phyloP scores from a whole-genome alignment of 768 basidiomycete genomes.

The Leccinum subtestaceum region DNA sequence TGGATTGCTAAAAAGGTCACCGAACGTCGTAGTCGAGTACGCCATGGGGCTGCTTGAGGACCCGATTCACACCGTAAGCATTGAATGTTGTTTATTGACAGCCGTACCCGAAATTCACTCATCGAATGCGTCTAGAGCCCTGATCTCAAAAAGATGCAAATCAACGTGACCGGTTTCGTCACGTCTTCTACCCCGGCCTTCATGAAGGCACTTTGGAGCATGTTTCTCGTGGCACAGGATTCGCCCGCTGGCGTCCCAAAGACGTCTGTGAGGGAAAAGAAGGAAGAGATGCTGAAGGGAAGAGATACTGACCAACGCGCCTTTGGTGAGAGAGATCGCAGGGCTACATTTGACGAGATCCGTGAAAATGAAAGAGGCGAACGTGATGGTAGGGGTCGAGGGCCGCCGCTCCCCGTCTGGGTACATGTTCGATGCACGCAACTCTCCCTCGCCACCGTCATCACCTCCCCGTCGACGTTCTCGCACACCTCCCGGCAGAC shows the following conservation, averaged over 20 bases:
- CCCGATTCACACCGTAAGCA: slow-evolving; percentile 69
- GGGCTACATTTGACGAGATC: slow-evolving; percentile 66
- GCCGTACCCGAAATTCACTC: neutral
- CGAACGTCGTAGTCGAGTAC: slow-evolving; percentile 91
- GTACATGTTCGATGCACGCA: too few species aligned
- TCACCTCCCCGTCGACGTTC: too few species aligned
- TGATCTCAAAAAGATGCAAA: slow-evolving; percentile 95
- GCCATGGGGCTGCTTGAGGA: slow-evolving; percentile 94
- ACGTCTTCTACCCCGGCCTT: slow-evolving; percentile 82
- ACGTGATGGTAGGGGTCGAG: slow-evolving; percentile 49
- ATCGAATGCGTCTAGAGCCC: slow-evolving; percentile 54
- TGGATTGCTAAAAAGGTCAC: slow-evolving; percentile 95
- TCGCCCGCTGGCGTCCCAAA: slow-evolving; percentile 87
- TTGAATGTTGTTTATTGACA: neutral
- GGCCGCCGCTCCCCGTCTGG: slow-evolving; percentile 34
- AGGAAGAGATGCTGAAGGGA: slow-evolving; percentile 77
- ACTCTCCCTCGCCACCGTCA: too few species aligned
- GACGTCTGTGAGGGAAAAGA: slow-evolving; percentile 89
- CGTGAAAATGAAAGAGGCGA: slow-evolving; percentile 56
- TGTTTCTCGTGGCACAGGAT: slow-evolving; percentile 88
- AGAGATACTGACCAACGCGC: slow-evolving; percentile 60
- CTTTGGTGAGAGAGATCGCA: slow-evolving; percentile 68
- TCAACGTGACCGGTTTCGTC: slow-evolving; percentile 90
- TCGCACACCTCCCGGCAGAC: too few species aligned
- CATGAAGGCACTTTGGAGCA: slow-evolving; percentile 85